A percentile compares a stretch with the other conserved stretches of the same genome.
Conservation (phyloP, 140 eudicot genomes). For the Ambrosia hybrid region DNA sequence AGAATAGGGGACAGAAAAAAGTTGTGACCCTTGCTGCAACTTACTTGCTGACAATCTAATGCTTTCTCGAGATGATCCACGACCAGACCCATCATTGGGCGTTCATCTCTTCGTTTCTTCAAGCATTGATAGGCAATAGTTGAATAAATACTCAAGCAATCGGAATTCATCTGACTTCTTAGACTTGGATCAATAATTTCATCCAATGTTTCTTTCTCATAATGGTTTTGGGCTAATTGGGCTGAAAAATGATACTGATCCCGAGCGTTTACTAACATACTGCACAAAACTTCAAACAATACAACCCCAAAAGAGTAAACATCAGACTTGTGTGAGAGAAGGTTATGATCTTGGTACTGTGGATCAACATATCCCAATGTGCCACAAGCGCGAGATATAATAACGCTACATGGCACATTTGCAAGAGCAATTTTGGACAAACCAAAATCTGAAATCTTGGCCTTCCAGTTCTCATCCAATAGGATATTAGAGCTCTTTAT, state of each 20-base stretch:
- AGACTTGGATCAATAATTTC: slow-evolving; percentile 25
- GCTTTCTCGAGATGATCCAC: slow-evolving; percentile 29
- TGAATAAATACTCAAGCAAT: slow-evolving; percentile 19
- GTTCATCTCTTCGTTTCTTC: background rate
- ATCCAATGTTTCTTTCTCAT: slow-evolving; percentile 17
- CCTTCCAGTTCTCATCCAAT: slow-evolving; percentile 25
- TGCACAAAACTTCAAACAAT: slow-evolving; percentile 32
- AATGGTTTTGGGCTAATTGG: slow-evolving; percentile 11
- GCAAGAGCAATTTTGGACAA: slow-evolving; percentile 34
- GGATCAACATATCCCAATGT: slow-evolving; percentile 34
- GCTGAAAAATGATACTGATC: slow-evolving; percentile 11
- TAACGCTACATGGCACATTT: slow-evolving; percentile 4
- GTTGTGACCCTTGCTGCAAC: background rate
- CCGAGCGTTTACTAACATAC: slow-evolving; percentile 18
- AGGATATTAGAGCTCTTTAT: slow-evolving; percentile 36
- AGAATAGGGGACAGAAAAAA: background rate
- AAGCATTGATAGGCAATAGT: slow-evolving; percentile 27
- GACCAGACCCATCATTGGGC: slow-evolving; percentile 29
- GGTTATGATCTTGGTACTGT: slow-evolving; percentile 14
- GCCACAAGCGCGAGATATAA: slow-evolving; percentile 25
- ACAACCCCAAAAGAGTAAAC: slow-evolving; percentile 37
- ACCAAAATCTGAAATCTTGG: slow-evolving; percentile 37
- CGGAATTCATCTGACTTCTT: slow-evolving; percentile 12
- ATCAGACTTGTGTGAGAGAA: slow-evolving; percentile 27
- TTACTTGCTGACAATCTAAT: slow-evolving; percentile 9